Conservation (phyloP, 169 alveolate genomes). For the Babesia ovis region DNA sequence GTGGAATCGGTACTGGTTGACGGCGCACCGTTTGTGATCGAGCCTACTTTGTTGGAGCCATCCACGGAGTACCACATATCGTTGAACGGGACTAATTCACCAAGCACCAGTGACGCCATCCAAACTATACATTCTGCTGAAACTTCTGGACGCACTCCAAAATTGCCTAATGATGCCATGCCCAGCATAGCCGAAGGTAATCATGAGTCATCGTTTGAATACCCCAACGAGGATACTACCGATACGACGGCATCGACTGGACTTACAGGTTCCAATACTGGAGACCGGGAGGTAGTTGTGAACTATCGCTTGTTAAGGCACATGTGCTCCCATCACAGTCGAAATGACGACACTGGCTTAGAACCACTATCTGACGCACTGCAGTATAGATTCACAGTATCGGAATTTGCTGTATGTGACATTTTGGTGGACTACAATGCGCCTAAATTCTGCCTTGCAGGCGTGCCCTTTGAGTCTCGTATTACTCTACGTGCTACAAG, state of each 20-base stretch:
- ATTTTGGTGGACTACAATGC: conserved; percentile 16
- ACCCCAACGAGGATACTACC: not conserved
- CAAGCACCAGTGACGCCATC: not conserved
- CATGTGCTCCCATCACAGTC: conserved; percentile 10
- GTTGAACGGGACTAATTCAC: not conserved
- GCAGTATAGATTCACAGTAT: conserved; percentile 16
- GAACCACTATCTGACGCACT: conserved; percentile 9
- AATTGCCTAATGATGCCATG: not conserved
- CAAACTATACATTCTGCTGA: not conserved
- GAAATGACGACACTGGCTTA: not conserved
- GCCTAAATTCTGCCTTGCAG: conserved; percentile 19
- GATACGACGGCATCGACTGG: not conserved
- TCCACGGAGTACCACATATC: conserved; percentile 3
- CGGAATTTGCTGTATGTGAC: conserved; percentile 1
- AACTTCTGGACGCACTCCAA: not conserved
- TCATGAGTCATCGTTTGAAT: not conserved
- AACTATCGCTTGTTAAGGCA: conserved; percentile 14
- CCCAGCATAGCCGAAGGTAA: not conserved
- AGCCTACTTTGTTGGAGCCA: conserved; percentile 24
- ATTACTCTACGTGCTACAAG: not conserved
- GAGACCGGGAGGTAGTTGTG: not conserved
- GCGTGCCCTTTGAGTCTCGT: conserved; percentile 8
- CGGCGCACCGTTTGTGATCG: not conserved
- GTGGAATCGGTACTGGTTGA: conserved; percentile 8
- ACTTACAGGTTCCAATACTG: not conserved